Evolutionary conservation across 139 green algal species (phyloP).

Genomic region (Ulvella scutata): DNA sequence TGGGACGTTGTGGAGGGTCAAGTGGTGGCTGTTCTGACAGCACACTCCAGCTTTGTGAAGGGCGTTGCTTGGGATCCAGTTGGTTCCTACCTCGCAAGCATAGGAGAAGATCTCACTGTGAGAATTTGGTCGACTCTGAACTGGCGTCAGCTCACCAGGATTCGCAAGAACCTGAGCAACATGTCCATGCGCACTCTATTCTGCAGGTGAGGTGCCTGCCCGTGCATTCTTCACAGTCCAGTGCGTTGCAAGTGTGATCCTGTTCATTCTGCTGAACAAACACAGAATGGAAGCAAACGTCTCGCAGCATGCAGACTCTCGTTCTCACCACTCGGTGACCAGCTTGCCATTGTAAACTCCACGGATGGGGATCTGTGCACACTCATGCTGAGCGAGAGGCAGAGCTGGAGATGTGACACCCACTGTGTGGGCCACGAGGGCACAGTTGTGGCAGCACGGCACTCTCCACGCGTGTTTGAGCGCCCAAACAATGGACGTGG

Average conservation of each 20-base stretch:
- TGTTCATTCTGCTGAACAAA: neutral
- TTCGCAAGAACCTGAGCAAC: neutral
- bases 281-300: neutral
- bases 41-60: slow-evolving; percentile 77
- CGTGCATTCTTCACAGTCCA: neutral
- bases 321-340: slow-evolving; percentile 52
- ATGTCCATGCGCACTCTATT: neutral
- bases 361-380: slow-evolving; percentile 5
- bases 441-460: slow-evolving; percentile 40
- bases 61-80: slow-evolving; percentile 93
- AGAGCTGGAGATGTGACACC: slow-evolving; percentile 6
- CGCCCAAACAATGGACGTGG: too few relatives aligned
- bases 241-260: neutral
- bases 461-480: slow-evolving; percentile 53
- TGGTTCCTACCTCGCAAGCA: slow-evolving; percentile 64
- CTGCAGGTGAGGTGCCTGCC: slow-evolving; percentile 10
- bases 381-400: slow-evolving; percentile 9
- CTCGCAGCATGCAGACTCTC: slow-evolving; percentile 11
- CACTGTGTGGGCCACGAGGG: slow-evolving; percentile 36
- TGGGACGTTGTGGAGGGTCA: slow-evolving; percentile 22
- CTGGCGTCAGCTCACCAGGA: neutral
- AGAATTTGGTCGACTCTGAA: neutral
- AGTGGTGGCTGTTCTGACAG: slow-evolving; percentile 20
- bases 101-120: slow-evolving; percentile 42
- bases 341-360: slow-evolving; percentile 31